Percentiles rank a stretch among this genome's conserved stretches.
phyloP scores from a whole-genome alignment of 2,329 filamentous ascomycete genomes.

The Neoarthrinium moseri region DNA sequence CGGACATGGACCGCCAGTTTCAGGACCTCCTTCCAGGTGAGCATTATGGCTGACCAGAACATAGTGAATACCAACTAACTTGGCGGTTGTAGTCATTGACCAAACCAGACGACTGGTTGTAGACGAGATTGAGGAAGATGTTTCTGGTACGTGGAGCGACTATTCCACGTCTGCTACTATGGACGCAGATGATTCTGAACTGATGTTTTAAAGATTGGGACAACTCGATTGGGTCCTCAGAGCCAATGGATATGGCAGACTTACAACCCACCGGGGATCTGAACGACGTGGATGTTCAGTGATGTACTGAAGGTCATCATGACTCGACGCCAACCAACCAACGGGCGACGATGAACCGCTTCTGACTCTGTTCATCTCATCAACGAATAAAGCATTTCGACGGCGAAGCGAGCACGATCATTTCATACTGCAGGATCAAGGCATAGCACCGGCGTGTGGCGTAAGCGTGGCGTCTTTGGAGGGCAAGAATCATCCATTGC shows the following conservation, averaged over 20 bases:
- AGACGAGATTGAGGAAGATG: slow-evolving; percentile 58
- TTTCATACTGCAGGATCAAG: slow-evolving; percentile 12
- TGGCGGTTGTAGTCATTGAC: slow-evolving; percentile 37
- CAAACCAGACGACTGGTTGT: slow-evolving; percentile 54
- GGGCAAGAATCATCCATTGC: slow-evolving; percentile 10
- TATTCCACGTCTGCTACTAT: slow-evolving; percentile 33
- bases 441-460: slow-evolving; percentile 22
- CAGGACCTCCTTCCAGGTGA: slow-evolving; percentile 34
- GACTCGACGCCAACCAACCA: not conserved
- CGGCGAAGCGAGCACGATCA: not conserved
- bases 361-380: too few species aligned
- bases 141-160: slow-evolving; percentile 53
- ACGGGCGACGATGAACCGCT: too few species aligned
- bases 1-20: slow-evolving; percentile 32
- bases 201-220: slow-evolving; percentile 50
- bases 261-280: slow-evolving; percentile 40
- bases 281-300: slow-evolving; percentile 31
- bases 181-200: slow-evolving; percentile 33
- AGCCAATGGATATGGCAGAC: slow-evolving; percentile 51
- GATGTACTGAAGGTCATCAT: slow-evolving; percentile 3
- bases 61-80: too few species aligned
- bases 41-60: slow-evolving; percentile 14
- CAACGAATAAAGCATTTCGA: too few species aligned
- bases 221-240: slow-evolving; percentile 53
- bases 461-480: slow-evolving; percentile 17